Percentiles rank a stretch among this genome's conserved stretches.
phyloP scores from a whole-genome alignment of 2,329 filamentous ascomycete genomes.

The Graphium sp. region DNA sequence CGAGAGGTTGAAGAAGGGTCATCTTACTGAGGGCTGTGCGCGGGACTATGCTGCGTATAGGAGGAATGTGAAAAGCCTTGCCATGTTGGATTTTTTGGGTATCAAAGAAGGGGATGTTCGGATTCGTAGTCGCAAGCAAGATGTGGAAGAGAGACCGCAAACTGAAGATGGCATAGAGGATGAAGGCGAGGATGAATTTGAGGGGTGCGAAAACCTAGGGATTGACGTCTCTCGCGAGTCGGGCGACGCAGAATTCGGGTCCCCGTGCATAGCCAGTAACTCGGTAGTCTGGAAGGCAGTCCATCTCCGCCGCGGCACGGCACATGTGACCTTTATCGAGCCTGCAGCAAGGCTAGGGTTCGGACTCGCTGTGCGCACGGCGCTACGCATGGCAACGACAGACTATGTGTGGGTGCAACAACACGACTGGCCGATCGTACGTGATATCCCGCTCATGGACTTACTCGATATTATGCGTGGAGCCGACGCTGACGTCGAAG shows the following conservation, averaged over 20 bases:
- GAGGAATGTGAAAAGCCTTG: constrained; percentile 25
- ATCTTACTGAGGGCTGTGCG: constrained; percentile 27
- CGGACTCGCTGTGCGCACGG: constrained; percentile 33
- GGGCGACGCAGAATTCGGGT: constrained; percentile 2
- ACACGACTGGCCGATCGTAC: constrained; percentile 34
- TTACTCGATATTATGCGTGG: constrained; percentile 27
- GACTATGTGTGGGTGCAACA: constrained; percentile 40
- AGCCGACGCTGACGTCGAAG: constrained; percentile 11
- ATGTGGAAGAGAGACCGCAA: no score
- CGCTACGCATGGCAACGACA: constrained; percentile 25
- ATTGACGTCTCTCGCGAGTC: neutral
- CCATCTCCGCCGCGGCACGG: constrained; percentile 16
- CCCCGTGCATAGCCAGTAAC: constrained; percentile 13
- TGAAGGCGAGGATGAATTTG: constrained; percentile 26
- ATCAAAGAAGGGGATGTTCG: neutral
- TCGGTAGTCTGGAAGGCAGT: constrained; percentile 18
- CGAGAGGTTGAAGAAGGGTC: constrained; percentile 34
- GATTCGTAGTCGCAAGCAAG: no score
- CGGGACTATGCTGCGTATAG: constrained; percentile 25
- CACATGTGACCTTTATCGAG: constrained; percentile 29
- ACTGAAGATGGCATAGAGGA: constrained; percentile 7
- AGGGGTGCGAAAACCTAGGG: constrained; percentile 13
- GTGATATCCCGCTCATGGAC: constrained; percentile 22
- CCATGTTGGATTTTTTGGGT: constrained; percentile 14
- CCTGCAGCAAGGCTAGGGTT: constrained; percentile 29